Evolutionary conservation across 495 filamentous ascomycete species (phyloP).

Genomic region (Xylaria longipes): DNA sequence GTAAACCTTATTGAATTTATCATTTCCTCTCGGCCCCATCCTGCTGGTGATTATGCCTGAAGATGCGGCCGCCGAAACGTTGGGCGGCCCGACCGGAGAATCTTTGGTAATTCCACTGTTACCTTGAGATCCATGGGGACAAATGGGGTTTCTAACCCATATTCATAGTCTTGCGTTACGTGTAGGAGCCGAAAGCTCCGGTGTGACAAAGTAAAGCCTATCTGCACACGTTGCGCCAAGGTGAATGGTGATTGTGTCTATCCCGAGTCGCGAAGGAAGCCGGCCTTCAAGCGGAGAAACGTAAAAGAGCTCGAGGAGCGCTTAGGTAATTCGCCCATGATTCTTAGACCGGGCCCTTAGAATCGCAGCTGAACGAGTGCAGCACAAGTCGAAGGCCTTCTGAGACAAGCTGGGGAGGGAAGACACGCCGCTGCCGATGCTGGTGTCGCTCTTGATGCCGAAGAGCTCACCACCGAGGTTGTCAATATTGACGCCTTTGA

Average conservation of each 20-base stretch:
- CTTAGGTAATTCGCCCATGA: constrained; percentile 60
- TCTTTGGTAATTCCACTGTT: constrained; percentile 31
- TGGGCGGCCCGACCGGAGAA: constrained; percentile 30
- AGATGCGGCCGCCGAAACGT: constrained; percentile 27
- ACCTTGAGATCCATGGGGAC: constrained; percentile 15
- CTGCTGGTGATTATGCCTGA: constrained; percentile 31
- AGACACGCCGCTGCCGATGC: not conserved
- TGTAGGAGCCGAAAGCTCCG: constrained; percentile 68
- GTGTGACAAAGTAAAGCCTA: constrained; percentile 71
- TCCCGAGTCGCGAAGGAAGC: constrained; percentile 85
- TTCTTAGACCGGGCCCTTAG: not conserved
- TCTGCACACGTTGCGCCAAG: constrained; percentile 75
- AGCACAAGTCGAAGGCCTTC: constrained; percentile 57
- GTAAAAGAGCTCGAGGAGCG: constrained; percentile 85
- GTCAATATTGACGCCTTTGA: constrained; percentile 17
- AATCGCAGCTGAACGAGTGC: constrained; percentile 19
- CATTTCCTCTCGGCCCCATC: not conserved
- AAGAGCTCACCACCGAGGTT: constrained; percentile 7
- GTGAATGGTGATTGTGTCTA: constrained; percentile 77
- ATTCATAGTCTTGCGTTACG: constrained; percentile 37
- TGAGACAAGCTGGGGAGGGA: constrained; percentile 44
- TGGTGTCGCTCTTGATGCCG: not conserved
- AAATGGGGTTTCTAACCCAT: constrained; percentile 19
- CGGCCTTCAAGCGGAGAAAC: constrained; percentile 85
- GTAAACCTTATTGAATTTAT: not conserved